Percentiles rank a stretch among this genome's conserved stretches.
phyloP scores from a whole-genome alignment of 2,329 filamentous ascomycete genomes.

The Magnaporthiopsis rhizophila region DNA sequence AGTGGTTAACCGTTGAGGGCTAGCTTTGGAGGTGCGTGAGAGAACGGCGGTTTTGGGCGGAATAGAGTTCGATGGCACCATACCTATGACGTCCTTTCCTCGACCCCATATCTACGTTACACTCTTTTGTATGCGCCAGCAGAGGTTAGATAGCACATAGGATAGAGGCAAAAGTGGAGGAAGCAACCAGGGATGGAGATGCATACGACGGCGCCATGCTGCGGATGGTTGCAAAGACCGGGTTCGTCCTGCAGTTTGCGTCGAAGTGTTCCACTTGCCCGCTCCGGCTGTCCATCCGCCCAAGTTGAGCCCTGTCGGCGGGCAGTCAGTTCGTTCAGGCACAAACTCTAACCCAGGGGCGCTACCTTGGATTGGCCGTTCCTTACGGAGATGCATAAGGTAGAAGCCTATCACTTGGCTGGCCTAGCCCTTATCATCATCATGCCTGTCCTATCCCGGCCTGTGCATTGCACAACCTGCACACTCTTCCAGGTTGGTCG shows the following conservation, averaged over 20 bases:
- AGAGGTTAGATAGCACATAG: neutral
- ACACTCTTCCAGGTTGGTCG: neutral
- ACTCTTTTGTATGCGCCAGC: neutral
- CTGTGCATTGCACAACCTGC: too few relatives aligned
- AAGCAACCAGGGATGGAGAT: neutral
- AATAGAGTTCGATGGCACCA: neutral
- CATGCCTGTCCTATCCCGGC: too few relatives aligned
- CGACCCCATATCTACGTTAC: too few relatives aligned
- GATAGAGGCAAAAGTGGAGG: neutral
- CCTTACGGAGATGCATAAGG: too few relatives aligned
- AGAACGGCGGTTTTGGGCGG: neutral
- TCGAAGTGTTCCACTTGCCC: neutral
- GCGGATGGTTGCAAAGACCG: neutral
- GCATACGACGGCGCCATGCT: neutral
- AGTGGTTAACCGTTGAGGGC: neutral
- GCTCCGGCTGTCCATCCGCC: neutral
- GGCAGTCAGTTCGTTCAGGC: too few relatives aligned
- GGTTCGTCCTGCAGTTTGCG: neutral
- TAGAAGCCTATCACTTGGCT: too few relatives aligned
- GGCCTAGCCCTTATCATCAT: too few relatives aligned
- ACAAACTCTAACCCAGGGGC: too few relatives aligned
- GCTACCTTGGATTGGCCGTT: too few relatives aligned
- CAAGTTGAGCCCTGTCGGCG: neutral
- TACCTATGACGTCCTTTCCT: neutral
- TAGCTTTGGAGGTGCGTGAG: neutral